Evolutionary conservation across 2,329 filamentous ascomycete genomes (phyloP).

Genomic region (Colletotrichum melonis): DNA sequence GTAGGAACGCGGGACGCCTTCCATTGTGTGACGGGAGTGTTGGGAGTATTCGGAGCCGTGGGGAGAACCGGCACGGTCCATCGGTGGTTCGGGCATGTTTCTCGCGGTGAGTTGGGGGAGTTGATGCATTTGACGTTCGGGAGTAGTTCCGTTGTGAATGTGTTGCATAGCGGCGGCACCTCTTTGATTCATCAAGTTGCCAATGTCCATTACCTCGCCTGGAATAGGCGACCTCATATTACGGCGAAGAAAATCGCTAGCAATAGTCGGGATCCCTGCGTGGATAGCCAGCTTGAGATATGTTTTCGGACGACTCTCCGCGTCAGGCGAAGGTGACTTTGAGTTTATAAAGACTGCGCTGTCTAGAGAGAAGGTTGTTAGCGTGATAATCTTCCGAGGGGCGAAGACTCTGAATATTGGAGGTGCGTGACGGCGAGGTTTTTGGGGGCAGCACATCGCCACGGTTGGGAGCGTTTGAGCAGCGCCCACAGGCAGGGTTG

Average conservation of each 20-base stretch:
- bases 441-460: slow-evolving; percentile 24
- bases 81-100: slow-evolving; percentile 42
- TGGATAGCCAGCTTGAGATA: slow-evolving; percentile 29
- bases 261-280: slow-evolving; percentile 25
- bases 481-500: slow-evolving; percentile 20
- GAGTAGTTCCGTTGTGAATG: slow-evolving; percentile 38
- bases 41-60: slow-evolving; percentile 71
- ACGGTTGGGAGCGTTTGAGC: slow-evolving; percentile 30
- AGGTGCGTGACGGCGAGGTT: neutral
- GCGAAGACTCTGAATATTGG: slow-evolving; percentile 14
- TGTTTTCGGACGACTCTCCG: slow-evolving; percentile 20
- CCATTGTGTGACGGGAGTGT: slow-evolving; percentile 59
- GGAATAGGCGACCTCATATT: slow-evolving; percentile 57
- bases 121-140: slow-evolving; percentile 40
- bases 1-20: slow-evolving; percentile 61
- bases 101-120: slow-evolving; percentile 42
- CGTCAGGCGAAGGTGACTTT: slow-evolving; percentile 35
- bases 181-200: slow-evolving; percentile 64
- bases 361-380: slow-evolving; percentile 22
- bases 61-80: slow-evolving; percentile 68
- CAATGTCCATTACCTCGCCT: slow-evolving; percentile 64
- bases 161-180: slow-evolving; percentile 47
- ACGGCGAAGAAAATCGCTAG: slow-evolving; percentile 33
- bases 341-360: slow-evolving; percentile 24
- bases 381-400: slow-evolving; percentile 4